These are phyloP conservation scores for Emergomyces africanus DNA, from an alignment of 2,329 filamentous ascomycete genomes.

Conservation along the genomic window DNA sequence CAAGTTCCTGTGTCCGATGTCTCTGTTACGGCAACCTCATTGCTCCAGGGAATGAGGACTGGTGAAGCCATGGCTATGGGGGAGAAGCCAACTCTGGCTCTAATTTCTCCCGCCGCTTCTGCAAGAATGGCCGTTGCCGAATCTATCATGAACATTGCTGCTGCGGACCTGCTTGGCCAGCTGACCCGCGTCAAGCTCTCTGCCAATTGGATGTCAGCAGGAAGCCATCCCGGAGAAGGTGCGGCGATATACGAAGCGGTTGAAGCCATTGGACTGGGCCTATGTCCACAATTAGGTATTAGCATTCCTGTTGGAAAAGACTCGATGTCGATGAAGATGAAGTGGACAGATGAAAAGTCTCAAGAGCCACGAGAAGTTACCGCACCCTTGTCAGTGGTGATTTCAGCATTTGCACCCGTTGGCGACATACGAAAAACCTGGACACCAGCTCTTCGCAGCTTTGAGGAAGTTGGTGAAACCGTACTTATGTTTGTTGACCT, in stretches of 20 bases:
- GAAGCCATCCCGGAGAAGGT: conserved; percentile 81
- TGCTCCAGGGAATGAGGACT: conserved; percentile 57
- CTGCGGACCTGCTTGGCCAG: conserved; percentile 59
- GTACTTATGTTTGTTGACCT: conserved; percentile 86
- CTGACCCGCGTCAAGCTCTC: conserved; percentile 74
- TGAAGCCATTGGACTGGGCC: conserved; percentile 78
- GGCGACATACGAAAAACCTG: conserved; percentile 74
- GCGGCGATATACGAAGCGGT: conserved; percentile 89
- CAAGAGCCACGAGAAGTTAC: conserved; percentile 71
- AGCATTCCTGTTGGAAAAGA: conserved; percentile 96
- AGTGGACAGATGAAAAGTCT: conserved; percentile 63
- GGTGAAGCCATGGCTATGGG: conserved; percentile 99
- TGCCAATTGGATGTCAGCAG: conserved; percentile 99
- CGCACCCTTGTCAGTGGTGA: conserved; percentile 78
- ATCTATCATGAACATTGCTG: conserved; percentile 83
- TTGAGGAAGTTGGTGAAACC: conserved; percentile 80
- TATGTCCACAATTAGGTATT: conserved; percentile 81
- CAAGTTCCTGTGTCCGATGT: conserved; percentile 90
- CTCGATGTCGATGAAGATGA: conserved; percentile 98
- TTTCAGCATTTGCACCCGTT: conserved; percentile 81
- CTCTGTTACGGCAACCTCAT: conserved; percentile 76
- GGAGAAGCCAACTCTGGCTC: conserved; percentile 74
- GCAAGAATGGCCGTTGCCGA: conserved; percentile 95
- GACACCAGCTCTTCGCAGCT: conserved; percentile 75
- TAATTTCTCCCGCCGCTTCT: conserved; percentile 81